A percentile compares a stretch with the other conserved stretches of the same genome.
Evolutionary conservation across 2,329 filamentous ascomycete species (phyloP).

Genomic region (Fusarium sp.): DNA sequence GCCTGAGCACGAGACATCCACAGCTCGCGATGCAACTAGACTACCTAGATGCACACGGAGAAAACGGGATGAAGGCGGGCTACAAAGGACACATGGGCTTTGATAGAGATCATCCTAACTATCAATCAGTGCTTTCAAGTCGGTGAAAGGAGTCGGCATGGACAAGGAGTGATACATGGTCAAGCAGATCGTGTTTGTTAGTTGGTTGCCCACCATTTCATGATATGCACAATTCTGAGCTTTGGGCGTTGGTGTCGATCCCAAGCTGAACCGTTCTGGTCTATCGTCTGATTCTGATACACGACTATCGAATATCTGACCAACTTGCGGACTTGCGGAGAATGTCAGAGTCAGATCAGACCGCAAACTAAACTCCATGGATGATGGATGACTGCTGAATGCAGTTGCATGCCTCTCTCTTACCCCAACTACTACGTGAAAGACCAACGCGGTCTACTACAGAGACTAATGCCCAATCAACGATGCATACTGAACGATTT

Average conservation of each 20-base stretch:
- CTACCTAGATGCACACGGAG: background rate
- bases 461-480: constrained; percentile 31
- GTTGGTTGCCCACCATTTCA: background rate
- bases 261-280: background rate
- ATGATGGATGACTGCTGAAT: constrained; percentile 26
- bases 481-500: constrained; percentile 7
- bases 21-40: constrained; percentile 36
- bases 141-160: background rate
- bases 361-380: constrained; percentile 22
- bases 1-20: constrained; percentile 36
- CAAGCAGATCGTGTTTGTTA: too few species aligned
- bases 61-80: constrained; percentile 39
- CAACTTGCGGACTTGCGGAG: constrained; percentile 19
- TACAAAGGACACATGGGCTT: constrained; percentile 12
- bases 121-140: background rate
- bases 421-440: constrained; percentile 19
- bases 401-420: constrained; percentile 26
- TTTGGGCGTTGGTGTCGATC: background rate
- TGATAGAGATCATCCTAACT: constrained; percentile 9
- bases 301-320: background rate
- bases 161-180: background rate
- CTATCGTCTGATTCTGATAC: background rate
- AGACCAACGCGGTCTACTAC: constrained; percentile 33
- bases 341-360: constrained; percentile 25
- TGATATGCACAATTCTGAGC: background rate